Evolutionary conservation across 2,329 filamentous ascomycete genomes (phyloP).

Genomic region (Dryadomyces quercus-mongolicae): DNA sequence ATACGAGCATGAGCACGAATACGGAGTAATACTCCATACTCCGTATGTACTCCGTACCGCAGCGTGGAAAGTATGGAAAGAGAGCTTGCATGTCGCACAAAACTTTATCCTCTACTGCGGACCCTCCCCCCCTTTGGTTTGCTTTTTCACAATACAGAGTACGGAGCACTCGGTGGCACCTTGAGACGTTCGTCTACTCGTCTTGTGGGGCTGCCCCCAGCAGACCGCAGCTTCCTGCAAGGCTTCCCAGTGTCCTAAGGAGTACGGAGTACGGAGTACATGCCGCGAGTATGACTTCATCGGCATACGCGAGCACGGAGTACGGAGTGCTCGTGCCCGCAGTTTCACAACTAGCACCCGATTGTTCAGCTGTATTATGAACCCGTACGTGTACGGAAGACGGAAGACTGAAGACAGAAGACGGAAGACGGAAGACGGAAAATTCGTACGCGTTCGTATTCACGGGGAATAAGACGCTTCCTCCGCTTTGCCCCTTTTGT

Average conservation of each 20-base stretch:
- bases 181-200: not conserved
- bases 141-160: not conserved
- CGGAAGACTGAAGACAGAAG: not conserved
- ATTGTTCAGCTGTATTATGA: too few relatives aligned
- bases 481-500: not conserved
- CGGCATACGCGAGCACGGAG: too few relatives aligned
- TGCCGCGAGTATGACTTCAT: too few relatives aligned
- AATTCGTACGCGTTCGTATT: not conserved
- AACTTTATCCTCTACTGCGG: not conserved
- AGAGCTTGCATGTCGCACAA: not conserved
- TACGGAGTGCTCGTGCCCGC: too few relatives aligned
- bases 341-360: too few relatives aligned
- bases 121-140: not conserved
- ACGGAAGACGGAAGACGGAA: not conserved
- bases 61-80: not conserved
- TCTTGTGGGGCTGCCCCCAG: not conserved
- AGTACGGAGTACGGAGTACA: too few relatives aligned
- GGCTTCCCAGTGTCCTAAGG: too few relatives aligned
- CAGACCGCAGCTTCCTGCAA: not conserved
- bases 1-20: too few relatives aligned
- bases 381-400: too few relatives aligned
- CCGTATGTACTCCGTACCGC: too few relatives aligned
- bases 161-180: not conserved
- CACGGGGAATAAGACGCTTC: not conserved
- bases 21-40: too few relatives aligned